Base-by-base conservation (phyloP, 1,139 yeast genomes). In the Sugiyamaella novakii region DNA sequence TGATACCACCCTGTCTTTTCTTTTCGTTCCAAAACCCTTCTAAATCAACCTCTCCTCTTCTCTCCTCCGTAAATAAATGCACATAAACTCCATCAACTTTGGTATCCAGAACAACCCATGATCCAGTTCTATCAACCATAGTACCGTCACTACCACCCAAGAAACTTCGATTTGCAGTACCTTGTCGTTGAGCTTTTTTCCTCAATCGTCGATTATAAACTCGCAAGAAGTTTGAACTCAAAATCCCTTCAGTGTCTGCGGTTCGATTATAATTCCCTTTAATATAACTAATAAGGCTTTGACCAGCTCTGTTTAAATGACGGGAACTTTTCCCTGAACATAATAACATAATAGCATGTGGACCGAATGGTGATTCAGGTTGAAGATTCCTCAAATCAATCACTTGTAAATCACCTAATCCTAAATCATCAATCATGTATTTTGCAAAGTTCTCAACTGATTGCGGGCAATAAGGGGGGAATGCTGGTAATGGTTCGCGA, bases 31-130 rank as follows among this genome's bases (percentile, higher is more conserved):
- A 87, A 42, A 88, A 64, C 29, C 75, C 73, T 63, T 89, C 96
- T 59, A 91, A 73, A 56, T 84, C 79, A 52, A 91, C 69, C 53
- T 79, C 83, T 18, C 66, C 64, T 52, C 97, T 73, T 66, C 94
- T 78, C 31, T 80, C 81, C 8, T 75, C 72, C 0, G 96, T 87
- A 60, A 91, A 68, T 39, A 91, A 69, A 65, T 91, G 95, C 33
- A 89, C 75, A 51, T 75, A 77, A 3, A 87, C 74, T 21, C 80
- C 80, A 54, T 83, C 85, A 1, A 79, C 68, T 27, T 75, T 73
- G 34, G 87, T 77, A 58, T 87, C 88, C 47, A 89, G 73, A 77
- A 87, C 80, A 19, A 87, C 80, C 98, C 98, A 91, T 11, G 59
- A 57, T 38, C 55, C 61, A 22, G 51, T 53, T 34, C 52, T 56